Evolutionary conservation across 2,329 filamentous ascomycete species (phyloP), one percentile per base, ranked within the genome.

Genomic region (Talaromyces sp.): DNA sequence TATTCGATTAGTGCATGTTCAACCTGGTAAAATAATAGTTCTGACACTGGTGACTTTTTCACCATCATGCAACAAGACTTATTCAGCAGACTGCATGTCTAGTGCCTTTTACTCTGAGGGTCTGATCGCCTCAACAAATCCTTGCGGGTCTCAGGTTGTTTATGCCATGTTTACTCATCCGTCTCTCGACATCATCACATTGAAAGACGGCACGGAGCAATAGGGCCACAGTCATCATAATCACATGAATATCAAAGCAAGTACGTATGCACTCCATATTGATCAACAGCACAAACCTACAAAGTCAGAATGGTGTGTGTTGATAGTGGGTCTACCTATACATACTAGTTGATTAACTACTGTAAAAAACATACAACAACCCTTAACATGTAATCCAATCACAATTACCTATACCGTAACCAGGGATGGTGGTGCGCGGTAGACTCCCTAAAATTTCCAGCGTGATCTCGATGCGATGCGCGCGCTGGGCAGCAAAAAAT

Each of bases 1-100:
- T 19, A 11, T 1, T 31, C 15, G 33, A 33, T 9, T 48, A 48
- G 45, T 13, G 45, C 45, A 48, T 35, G n/a, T 48, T 35, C 45
- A 48, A 48, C 22, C 25, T 46, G 43, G 43, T 5, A 21, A 11
- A n/a, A n/a, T n/a, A n/a, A n/a, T n/a, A n/a, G n/a, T 17, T 21
- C 39, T 40, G 9, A 19, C 40, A 41, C 10, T 41, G 40, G 19
- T 15, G 22, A 28, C 41, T 9, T 7, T 46, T 28, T 33, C 33
- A 17, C 17, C 33, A 35, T 13, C 28, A 48, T 48, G 45, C 45
- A 48, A 33, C 28, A 19, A 48, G 28, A 48, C 28, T 48, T 28
- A 48, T 48, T 48, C 17, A 48, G 45, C 33, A 21, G n/a, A 48
- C 45, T 48, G 45, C 45, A 48, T 48, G 19, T 33, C 45, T 48